Conservation (phyloP, 2,329 filamentous ascomycete genomes). For the Dactylellina cionopaga region DNA sequence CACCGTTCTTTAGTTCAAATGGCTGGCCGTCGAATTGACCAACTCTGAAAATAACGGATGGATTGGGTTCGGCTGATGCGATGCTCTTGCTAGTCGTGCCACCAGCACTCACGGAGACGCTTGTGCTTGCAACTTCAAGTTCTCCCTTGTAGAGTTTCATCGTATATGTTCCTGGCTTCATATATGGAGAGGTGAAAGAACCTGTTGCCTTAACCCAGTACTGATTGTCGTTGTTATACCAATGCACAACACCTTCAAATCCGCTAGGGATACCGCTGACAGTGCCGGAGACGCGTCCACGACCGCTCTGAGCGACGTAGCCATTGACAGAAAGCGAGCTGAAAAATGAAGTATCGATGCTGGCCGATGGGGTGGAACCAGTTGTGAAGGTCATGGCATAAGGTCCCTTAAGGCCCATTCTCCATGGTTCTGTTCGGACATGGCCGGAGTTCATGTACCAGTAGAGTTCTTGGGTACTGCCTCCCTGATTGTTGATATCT, state of each 20-base stretch:
- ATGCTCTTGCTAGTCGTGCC: constrained; percentile 66
- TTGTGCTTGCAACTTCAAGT: constrained; percentile 66
- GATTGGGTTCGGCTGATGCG: constrained; percentile 64
- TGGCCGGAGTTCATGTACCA: constrained; percentile 74
- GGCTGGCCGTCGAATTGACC: constrained; percentile 74
- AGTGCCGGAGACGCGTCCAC: constrained; percentile 71
- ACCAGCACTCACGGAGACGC: constrained; percentile 66
- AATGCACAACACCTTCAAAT: constrained; percentile 71
- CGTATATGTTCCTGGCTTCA: constrained; percentile 76
- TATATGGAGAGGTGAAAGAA: constrained; percentile 71
- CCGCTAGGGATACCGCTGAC: constrained; percentile 68
- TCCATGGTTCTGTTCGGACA: constrained; percentile 70
- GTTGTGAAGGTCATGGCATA: constrained; percentile 72
- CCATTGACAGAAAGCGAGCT: constrained; percentile 68
- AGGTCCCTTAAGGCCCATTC: constrained; percentile 73
- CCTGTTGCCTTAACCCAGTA: constrained; percentile 71
- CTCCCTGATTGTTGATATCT: constrained; percentile 68
- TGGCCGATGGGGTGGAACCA: constrained; percentile 66
- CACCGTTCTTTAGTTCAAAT: constrained; percentile 73
- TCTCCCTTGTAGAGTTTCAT: constrained; percentile 73
- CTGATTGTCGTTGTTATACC: constrained; percentile 72
- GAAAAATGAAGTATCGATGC: constrained; percentile 70
- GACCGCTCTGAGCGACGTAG: constrained; percentile 67
- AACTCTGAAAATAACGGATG: constrained; percentile 70
- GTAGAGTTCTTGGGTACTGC: constrained; percentile 69